Evolutionary conservation across 495 filamentous ascomycete genomes (phyloP), one percentile per base, ranked within the genome.

Genomic region (Oidiodendron maius): DNA sequence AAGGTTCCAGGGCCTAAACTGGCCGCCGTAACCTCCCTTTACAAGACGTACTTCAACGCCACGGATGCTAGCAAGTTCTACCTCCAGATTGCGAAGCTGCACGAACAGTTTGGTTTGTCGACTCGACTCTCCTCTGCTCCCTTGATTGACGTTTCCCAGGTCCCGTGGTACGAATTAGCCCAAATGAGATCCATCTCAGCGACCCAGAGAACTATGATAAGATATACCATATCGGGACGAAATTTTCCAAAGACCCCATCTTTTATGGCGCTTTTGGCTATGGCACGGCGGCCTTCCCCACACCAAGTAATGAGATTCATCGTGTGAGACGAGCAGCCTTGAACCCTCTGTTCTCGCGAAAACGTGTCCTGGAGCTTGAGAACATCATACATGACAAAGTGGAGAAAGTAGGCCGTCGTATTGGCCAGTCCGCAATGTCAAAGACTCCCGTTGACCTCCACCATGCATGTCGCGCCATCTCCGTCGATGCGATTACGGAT

Each of bases 91-190:
- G 48, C 35, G 11, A 28, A 35, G 15, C 38, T 51, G 40, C 48
- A 51, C 39, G 11, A 51, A 26, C 16, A 45, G 23, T 51, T 35
- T n/a, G 48, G 48, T 0, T 76, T 12, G 6, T 44, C n/a, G 26
- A 5, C n/a, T 8, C 15, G 5, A 23, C 21, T 6, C 21, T 32
- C 6, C n/a, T 6, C 48, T 49, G 34, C 17, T 37, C 34, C 36
- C 5, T 10, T 39, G 10, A 6, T 18, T 18, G 13, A 18, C 8
- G 15, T 11, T n/a, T n/a, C 51, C 50, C 37, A 9, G 61, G 63
- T 0, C 75, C 78, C 4, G 78, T 82, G 40, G 63, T 81, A 5
- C 70, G 78, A 15, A 78, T 82, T 59, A 73, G 61, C 30, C 77
- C 80, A 0, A 50, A 69, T 40, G 77, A 82, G 44, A 42, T 71